A percentile compares a stretch with the other conserved stretches of the same genome.
Conservation (phyloP, 2,329 filamentous ascomycete genomes). For the Phaeomoniella chlamydospora region DNA sequence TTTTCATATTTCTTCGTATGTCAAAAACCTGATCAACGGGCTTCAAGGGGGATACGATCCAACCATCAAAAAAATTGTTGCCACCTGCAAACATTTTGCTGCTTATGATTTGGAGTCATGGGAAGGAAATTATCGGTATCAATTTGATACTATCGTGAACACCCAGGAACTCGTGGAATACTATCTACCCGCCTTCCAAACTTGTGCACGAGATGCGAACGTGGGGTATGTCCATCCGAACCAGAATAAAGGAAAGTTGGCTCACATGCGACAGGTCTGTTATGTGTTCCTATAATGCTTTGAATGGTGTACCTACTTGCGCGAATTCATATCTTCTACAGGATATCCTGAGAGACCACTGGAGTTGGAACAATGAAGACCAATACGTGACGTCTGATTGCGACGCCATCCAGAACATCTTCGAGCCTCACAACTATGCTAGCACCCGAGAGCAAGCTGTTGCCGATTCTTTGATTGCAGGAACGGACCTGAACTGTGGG, state of each 20-base stretch:
- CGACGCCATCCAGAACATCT: slow-evolving; percentile 46
- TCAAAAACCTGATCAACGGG: slow-evolving; percentile 37
- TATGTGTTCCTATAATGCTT: slow-evolving; percentile 49
- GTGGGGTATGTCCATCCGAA: slow-evolving; percentile 3
- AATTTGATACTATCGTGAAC: slow-evolving; percentile 40
- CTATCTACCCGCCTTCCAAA: slow-evolving; percentile 51
- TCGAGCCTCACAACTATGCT: slow-evolving; percentile 16
- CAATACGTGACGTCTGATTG: slow-evolving; percentile 54
- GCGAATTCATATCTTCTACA: slow-evolving; percentile 48
- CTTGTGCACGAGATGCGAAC: slow-evolving; percentile 43
- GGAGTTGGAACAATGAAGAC: slow-evolving; percentile 46
- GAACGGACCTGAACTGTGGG: slow-evolving; percentile 40
- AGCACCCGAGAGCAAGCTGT: slow-evolving; percentile 28
- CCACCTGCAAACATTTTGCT: slow-evolving; percentile 46
- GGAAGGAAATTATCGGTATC: slow-evolving; percentile 26
- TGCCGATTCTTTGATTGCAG: slow-evolving; percentile 33
- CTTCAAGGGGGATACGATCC: slow-evolving; percentile 33
- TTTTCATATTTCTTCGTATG: slow-evolving; percentile 34
- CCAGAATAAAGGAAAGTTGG: background rate
- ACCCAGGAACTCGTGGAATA: slow-evolving; percentile 42
- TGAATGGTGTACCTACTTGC: slow-evolving; percentile 53
- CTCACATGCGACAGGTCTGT: slow-evolving; percentile 25
- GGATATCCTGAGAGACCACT: slow-evolving; percentile 49
- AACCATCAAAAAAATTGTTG: slow-evolving; percentile 30
- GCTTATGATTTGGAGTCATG: slow-evolving; percentile 42